Base-by-base conservation (phyloP, 2,329 filamentous ascomycete species). In the Emericellopsis atlantica region DNA sequence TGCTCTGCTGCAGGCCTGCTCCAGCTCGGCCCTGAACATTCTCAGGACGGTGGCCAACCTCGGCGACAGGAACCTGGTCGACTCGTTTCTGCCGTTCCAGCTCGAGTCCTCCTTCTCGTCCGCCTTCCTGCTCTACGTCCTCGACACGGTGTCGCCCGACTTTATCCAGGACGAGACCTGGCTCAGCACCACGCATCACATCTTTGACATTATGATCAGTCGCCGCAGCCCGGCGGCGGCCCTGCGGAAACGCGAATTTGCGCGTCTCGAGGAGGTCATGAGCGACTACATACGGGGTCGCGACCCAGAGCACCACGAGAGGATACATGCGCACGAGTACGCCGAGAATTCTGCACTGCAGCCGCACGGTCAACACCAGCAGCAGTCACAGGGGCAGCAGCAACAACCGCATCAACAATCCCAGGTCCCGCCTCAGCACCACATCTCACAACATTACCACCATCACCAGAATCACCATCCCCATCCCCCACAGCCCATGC, bases 21-120 rank as follows among this genome's bases (percentile, higher is more conserved):
- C 55, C 10, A 48, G 51, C 36, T 56, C 53, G 2, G 53, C 53
- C 0, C 51, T 53, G n/a, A 48, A 49, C 0, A 52, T 55, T 2
- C 15, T 56, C 1, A 51, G 47, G 7, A 55, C 50, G 1, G 45
- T 56, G 0, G 48, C 49, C 32, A 50, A 51, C 9, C 38, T 56
- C 1, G 52, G 49, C 7, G 51, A 56, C 7, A 50, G 57, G 12
- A 55, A 58, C 35, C 45, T 58, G 3, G 45, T 58, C 3, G 36
- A 38, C 26, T 23, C 36, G 2, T 38, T 38, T 23, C 18, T 38
- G 26, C 36, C 36, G 21, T 38, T 38, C 36, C 36, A 38, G 22
- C 36, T 38, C 23, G 36, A 38, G 23, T 24, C 36, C 14, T 15
- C 36, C 15, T 38, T 23, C 22, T 38, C 36, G 23, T 29, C 36